Percentiles rank a stretch among this genome's conserved stretches.
Conservation (phyloP, 2,329 filamentous ascomycete genomes). For the Epichloe hybrida region DNA sequence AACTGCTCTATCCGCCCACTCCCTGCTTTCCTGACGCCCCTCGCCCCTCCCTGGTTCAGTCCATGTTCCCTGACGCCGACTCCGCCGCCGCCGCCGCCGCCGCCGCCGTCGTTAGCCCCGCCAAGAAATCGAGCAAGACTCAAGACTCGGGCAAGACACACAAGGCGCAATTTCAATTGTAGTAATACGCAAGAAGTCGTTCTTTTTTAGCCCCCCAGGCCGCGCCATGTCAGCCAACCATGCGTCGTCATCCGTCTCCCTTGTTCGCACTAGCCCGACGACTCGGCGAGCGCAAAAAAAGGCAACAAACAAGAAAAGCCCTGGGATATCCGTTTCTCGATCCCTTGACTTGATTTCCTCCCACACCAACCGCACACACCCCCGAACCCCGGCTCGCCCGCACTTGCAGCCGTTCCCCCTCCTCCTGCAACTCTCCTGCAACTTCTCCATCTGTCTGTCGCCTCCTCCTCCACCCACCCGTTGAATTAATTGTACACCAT, state of each 20-base stretch:
- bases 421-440: constrained; percentile 3
- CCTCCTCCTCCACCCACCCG: background rate
- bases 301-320: background rate
- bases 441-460: background rate
- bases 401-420: constrained; percentile 7
- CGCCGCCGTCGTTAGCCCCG: background rate
- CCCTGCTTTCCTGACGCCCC: background rate
- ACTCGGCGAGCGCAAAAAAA: background rate
- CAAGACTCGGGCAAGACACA: background rate
- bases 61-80: background rate
- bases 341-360: background rate
- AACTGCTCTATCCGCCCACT: background rate
- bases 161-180: no score
- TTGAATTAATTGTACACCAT: background rate
- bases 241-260: constrained; percentile 18
- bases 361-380: no score
- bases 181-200: no score
- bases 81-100: background rate
- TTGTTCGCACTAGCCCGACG: background rate
- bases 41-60: background rate
- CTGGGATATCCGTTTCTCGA: background rate
- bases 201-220: constrained; percentile 2
- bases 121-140: background rate
- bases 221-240: constrained; percentile 22
- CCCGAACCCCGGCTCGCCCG: background rate